Conservation (phyloP, 345 rosid species). For the Abelmoschus esculentus region DNA sequence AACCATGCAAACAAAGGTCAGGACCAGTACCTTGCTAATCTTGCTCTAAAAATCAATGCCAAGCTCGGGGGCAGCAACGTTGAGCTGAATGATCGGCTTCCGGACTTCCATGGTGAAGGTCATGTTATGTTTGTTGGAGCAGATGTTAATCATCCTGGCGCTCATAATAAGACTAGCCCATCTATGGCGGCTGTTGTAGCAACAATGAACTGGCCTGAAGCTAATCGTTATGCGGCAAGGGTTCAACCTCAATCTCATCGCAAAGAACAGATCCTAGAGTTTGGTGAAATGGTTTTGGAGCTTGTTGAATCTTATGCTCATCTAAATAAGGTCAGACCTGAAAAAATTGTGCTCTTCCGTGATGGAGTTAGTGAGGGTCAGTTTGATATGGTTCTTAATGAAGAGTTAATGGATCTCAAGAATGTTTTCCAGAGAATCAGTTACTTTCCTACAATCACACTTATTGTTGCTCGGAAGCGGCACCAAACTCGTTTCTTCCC, state of each 20-base stretch:
- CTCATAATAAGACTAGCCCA: slow-evolving; percentile 48
- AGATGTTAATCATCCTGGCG: slow-evolving; percentile 83
- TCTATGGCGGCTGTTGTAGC: slow-evolving; percentile 86
- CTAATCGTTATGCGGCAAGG: slow-evolving; percentile 72
- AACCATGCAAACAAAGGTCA: slow-evolving; percentile 25
- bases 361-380: slow-evolving; percentile 90
- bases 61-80: slow-evolving; percentile 94
- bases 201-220: slow-evolving; percentile 82
- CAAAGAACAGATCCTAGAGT: slow-evolving; percentile 52
- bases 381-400: slow-evolving; percentile 82
- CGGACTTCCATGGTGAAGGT: slow-evolving; percentile 32
- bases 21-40: slow-evolving; percentile 69
- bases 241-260: slow-evolving; percentile 56
- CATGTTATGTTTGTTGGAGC: slow-evolving; percentile 85
- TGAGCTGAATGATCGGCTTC: slow-evolving; percentile 52
- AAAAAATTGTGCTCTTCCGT: slow-evolving; percentile 64
- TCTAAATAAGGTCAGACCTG: slow-evolving; percentile 38
- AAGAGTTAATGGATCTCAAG: slow-evolving; percentile 57
- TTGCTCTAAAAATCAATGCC: slow-evolving; percentile 82
- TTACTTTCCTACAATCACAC: slow-evolving; percentile 58
- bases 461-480: slow-evolving; percentile 71
- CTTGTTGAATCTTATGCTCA: slow-evolving; percentile 41
- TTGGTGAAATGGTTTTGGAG: slow-evolving; percentile 64
- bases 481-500: slow-evolving; percentile 79
- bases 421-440: slow-evolving; percentile 20